These are phyloP conservation scores for Phytophthora boehmeriae DNA, from an alignment of 352 stramenopile species.

Conservation along the genomic window DNA sequence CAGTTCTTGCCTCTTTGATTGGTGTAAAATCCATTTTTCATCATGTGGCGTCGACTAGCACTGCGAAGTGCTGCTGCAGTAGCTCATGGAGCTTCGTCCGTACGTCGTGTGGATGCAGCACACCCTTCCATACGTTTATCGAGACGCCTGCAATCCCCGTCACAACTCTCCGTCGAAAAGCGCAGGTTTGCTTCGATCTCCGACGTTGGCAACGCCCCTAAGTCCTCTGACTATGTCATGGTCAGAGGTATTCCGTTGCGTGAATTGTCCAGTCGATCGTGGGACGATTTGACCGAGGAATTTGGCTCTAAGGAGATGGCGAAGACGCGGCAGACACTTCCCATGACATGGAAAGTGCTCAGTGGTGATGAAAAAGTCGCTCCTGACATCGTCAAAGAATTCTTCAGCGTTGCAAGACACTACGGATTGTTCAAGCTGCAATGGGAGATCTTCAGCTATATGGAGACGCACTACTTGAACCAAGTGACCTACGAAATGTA, in stretches of 20 bases:
- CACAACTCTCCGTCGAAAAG: background rate
- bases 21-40: constrained; percentile 6
- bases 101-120: background rate
- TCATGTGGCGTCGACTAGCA: constrained; percentile 26
- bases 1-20: constrained; percentile 12
- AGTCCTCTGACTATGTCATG: constrained; percentile 18
- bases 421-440: constrained; percentile 35
- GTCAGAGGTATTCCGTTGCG: constrained; percentile 33
- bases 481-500: constrained; percentile 46
- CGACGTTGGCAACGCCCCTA: constrained; percentile 5
- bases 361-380: constrained; percentile 12
- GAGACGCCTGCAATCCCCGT: background rate
- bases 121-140: background rate
- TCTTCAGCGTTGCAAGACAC: constrained; percentile 38
- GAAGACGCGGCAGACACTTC: constrained; percentile 32
- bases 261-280: constrained; percentile 37
- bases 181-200: constrained; percentile 13
- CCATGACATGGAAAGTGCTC: constrained; percentile 32
- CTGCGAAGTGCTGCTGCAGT: constrained; percentile 7
- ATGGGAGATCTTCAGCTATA: constrained; percentile 44
- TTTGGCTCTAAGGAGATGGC: constrained; percentile 30
- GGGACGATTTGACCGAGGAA: constrained; percentile 30
- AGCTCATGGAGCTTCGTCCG: background rate
- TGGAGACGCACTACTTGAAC: constrained; percentile 39
- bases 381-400: constrained; percentile 31